Percentiles rank a stretch among this genome's conserved stretches.
These are phyloP conservation scores for Helminthosporium solani DNA, from an alignment of 2,329 filamentous ascomycete genomes.

Conservation along the genomic window DNA sequence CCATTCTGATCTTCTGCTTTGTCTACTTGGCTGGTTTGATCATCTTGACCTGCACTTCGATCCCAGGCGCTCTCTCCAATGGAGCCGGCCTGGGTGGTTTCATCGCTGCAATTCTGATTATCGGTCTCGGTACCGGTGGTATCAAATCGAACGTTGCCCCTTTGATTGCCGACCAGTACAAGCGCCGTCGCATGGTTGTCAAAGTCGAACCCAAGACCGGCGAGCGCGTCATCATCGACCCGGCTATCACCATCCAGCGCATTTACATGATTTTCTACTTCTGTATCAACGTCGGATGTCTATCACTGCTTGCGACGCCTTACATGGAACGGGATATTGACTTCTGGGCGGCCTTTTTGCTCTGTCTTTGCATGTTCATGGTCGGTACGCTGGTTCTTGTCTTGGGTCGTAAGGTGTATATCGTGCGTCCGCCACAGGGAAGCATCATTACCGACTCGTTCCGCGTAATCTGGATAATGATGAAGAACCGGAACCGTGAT, in stretches of 20 bases:
- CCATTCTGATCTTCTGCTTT: slow-evolving; percentile 65
- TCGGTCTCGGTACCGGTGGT: slow-evolving; percentile 73
- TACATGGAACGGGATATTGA: slow-evolving; percentile 70
- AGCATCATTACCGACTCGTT: slow-evolving; percentile 51
- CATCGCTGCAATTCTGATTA: slow-evolving; percentile 60
- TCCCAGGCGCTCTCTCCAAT: slow-evolving; percentile 63
- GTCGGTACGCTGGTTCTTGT: slow-evolving; percentile 58
- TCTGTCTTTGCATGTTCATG: slow-evolving; percentile 66
- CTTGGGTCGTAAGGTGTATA: slow-evolving; percentile 40
- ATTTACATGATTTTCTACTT: slow-evolving; percentile 65
- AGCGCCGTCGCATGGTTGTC: slow-evolving; percentile 45
- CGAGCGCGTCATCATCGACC: slow-evolving; percentile 50
- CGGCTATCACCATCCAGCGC: slow-evolving; percentile 49
- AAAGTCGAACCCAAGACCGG: slow-evolving; percentile 45
- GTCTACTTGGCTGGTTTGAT: slow-evolving; percentile 67
- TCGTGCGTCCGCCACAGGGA: slow-evolving; percentile 42
- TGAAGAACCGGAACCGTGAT: slow-evolving; percentile 57
- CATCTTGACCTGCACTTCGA: slow-evolving; percentile 65
- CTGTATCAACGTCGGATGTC: slow-evolving; percentile 71
- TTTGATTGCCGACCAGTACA: slow-evolving; percentile 53
- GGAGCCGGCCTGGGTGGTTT: slow-evolving; percentile 65
- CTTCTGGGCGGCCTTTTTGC: slow-evolving; percentile 68
- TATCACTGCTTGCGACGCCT: slow-evolving; percentile 67
- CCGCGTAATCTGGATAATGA: slow-evolving; percentile 60
- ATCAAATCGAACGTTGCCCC: slow-evolving; percentile 76